phyloP scores from a whole-genome alignment of 441 rosid genomes.

The Manihot esculenta region DNA sequence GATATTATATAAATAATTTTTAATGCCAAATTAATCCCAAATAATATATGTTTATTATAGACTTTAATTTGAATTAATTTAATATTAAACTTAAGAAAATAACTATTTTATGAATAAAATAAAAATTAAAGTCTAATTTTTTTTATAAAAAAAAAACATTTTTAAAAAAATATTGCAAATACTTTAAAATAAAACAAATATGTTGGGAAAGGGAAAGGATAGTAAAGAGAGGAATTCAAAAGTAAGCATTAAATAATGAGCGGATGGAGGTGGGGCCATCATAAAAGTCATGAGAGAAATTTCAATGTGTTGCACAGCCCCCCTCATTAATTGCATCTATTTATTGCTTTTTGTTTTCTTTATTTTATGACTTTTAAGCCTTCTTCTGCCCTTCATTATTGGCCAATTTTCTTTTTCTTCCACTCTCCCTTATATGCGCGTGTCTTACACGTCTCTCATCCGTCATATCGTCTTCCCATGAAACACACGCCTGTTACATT shows the following conservation, averaged over 20 bases:
- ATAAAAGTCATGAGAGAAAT: neutral
- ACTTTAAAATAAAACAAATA: neutral
- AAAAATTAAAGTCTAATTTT: too few species aligned
- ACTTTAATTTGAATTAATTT: too few species aligned
- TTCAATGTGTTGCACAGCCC: neutral
- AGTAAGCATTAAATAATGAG: neutral
- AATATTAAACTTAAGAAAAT: too few species aligned
- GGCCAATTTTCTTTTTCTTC: neutral
- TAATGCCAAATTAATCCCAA: too few species aligned
- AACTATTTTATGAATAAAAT: too few species aligned
- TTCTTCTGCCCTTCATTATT: neutral
- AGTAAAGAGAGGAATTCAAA: neutral
- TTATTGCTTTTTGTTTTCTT: conserved; percentile 10
- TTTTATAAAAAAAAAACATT: too few species aligned
- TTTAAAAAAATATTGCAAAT: neutral
- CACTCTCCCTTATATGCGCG: neutral
- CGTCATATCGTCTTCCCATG: too few species aligned
- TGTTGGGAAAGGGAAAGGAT: too few species aligned
- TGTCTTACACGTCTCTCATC: neutral
- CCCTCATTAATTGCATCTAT: conserved; percentile 2
- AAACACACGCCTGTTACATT: too few species aligned
- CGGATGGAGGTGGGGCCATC: neutral
- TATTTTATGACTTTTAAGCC: neutral
- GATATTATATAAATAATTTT: too few species aligned
- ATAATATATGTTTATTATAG: too few species aligned